Conservation (phyloP, 768 basidiomycete genomes). For the Boletus rubroflammeus region DNA sequence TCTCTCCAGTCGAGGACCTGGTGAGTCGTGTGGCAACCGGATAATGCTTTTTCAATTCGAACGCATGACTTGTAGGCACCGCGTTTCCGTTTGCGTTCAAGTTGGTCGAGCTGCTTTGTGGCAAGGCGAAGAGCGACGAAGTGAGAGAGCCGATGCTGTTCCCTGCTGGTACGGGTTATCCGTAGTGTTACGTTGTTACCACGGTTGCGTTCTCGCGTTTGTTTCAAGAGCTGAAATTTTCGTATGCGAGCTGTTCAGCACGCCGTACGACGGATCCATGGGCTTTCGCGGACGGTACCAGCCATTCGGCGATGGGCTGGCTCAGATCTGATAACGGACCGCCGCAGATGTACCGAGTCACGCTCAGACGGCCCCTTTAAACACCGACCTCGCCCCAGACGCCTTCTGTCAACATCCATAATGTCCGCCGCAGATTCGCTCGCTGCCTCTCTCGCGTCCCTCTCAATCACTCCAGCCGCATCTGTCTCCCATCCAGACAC, state of each 20-base stretch:
- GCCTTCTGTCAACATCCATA: conserved; percentile 15
- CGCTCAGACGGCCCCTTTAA: conserved; percentile 16
- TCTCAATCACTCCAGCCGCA: conserved; percentile 54
- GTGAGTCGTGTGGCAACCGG: conserved; percentile 31
- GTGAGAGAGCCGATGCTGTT: conserved; percentile 71
- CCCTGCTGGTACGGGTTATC: conserved; percentile 49
- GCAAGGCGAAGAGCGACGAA: conserved; percentile 56
- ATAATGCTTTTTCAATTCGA: background rate
- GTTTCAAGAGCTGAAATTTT: conserved; percentile 11
- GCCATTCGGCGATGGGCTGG: conserved; percentile 8
- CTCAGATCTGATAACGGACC: conserved; percentile 19
- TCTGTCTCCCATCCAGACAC: conserved; percentile 57
- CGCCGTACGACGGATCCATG: conserved; percentile 26
- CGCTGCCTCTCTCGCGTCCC: conserved; percentile 42
- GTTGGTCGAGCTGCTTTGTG: conserved; percentile 69
- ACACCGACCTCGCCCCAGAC: conserved; percentile 2
- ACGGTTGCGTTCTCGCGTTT: conserved; percentile 8
- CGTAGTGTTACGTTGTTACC: conserved; percentile 25
- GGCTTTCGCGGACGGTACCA: conserved; percentile 14
- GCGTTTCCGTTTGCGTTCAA: conserved; percentile 75
- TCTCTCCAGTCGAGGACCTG: conserved; percentile 63
- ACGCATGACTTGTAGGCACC: conserved; percentile 45
- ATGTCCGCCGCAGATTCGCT: conserved; percentile 37
- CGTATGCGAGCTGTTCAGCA: conserved; percentile 28
- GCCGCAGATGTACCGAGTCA: conserved; percentile 25